Evolutionary conservation across 192 early-diverging fungal species (phyloP), one percentile per base, ranked within the genome.

Genomic region (Umbelopsis sp.): DNA sequence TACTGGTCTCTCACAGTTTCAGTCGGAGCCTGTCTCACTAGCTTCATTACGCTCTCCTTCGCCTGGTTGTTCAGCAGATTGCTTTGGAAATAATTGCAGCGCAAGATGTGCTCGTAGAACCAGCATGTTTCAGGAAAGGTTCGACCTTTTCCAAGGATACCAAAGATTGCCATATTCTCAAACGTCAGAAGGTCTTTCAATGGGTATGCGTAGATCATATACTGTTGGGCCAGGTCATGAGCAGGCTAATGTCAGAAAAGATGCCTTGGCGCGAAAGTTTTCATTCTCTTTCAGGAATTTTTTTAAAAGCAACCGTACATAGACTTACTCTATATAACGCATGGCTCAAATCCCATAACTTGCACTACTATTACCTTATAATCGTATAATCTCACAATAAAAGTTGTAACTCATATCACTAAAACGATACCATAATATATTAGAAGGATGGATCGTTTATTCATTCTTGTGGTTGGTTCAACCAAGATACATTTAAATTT

Each of bases 401-500:
- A 11, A 61, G 27, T 12, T 37, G 11, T 30, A 61, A 18, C 11
- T 35, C 16, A 2, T 5, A 25, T 1, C 0, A 61, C 33, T 12
- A 13, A 13, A 5, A 18, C 10, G 6, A 61, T 61, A 33, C 13
- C 2, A 1, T 41, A 41, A 9, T 41, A 1, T 41, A 33, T 12
- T 37, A 30, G 18, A 4, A 55, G 1, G 20, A 35, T 61, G 15
- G 18, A 27, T 61, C 30, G 7, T 25, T 6, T 35, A 15, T 33
- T 16, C 2, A 35, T 37, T 18, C 27, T n/a, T 61, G 27, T 30
- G 55, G 27, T 30, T 61, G 27, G 15, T 25, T 25, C 2, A 69
- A 21, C 67, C 67, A 69, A 48, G 67, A 69, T 23, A 69, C 67
- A 41, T 69, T 69, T n/a, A 33, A 18, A 3, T 49, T n/a, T 15